These are phyloP conservation scores for Dendrobium chrysotoxum DNA, from an alignment of 106 monocot species.

Conservation along the genomic window DNA sequence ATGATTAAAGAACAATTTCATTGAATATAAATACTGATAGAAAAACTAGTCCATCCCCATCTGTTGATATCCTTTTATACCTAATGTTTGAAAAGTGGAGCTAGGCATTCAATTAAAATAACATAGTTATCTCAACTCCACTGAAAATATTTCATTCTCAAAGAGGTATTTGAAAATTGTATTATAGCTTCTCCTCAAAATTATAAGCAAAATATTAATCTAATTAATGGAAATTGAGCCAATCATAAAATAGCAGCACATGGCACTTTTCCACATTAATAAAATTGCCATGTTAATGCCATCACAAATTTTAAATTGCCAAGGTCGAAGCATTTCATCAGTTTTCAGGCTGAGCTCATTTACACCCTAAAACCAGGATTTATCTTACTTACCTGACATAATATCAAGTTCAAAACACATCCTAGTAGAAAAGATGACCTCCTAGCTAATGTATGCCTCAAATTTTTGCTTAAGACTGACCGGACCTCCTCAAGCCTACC, in stretches of 20 bases:
- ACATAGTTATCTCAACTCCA: background rate
- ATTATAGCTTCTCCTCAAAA: background rate
- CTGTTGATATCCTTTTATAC: background rate
- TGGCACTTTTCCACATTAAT: background rate
- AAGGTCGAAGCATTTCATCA: background rate
- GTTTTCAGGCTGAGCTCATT: background rate
- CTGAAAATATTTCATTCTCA: background rate
- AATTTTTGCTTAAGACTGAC: no score
- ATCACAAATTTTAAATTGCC: background rate
- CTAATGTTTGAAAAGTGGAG: background rate
- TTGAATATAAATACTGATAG: no score
- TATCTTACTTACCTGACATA: no score
- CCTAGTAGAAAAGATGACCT: no score
- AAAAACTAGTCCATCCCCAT: background rate
- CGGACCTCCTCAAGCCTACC: no score
- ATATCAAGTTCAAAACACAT: no score
- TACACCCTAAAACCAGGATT: no score
- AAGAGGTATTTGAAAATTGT: background rate
- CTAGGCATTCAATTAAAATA: background rate
- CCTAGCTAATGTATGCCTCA: no score
- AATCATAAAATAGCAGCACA: background rate
- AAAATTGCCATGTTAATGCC: background rate
- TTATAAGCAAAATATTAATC: background rate
- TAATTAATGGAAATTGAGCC: background rate
- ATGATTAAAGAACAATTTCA: no score